phyloP scores from a whole-genome alignment of 1,284 basidiomycete species.

The Leccinum fuscescens region DNA sequence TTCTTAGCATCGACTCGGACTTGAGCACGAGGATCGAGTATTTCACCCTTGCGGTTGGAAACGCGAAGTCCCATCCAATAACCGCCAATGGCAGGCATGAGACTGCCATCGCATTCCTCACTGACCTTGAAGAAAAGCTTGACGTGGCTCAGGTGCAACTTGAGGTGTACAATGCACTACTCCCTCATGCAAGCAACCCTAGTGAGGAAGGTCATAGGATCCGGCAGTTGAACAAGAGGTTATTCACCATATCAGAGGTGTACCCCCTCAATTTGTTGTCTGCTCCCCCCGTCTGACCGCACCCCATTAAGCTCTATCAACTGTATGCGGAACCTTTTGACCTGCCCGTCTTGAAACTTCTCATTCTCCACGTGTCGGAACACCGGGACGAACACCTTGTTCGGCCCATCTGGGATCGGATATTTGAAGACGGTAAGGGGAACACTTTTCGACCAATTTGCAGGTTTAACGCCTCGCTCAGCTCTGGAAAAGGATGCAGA shows the following conservation, averaged over 20 bases:
- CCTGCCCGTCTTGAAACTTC: conserved; percentile 80
- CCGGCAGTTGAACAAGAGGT: conserved; percentile 49
- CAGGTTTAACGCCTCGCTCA: conserved; percentile 25
- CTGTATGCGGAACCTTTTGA: conserved; percentile 87
- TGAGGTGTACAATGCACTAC: conserved; percentile 73
- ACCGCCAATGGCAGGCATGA: conserved; percentile 75
- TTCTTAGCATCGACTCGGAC: conserved; percentile 60
- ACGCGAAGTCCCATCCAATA: conserved; percentile 91
- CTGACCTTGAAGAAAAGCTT: conserved; percentile 88
- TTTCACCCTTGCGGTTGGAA: conserved; percentile 90
- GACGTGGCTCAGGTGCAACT: conserved; percentile 97
- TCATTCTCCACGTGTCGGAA: conserved; percentile 93
- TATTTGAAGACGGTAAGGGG: conserved; percentile 74
- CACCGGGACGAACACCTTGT: conserved; percentile 84
- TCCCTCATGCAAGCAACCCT: conserved; percentile 58
- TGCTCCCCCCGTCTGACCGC: conserved; percentile 10
- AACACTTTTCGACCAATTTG: not conserved
- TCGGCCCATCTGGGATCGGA: conserved; percentile 83
- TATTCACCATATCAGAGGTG: conserved; percentile 74
- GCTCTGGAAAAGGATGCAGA: conserved; percentile 51
- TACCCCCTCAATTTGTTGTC: conserved; percentile 16
- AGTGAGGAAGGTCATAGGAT: conserved; percentile 57
- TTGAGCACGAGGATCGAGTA: conserved; percentile 82
- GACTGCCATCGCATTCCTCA: conserved; percentile 87
- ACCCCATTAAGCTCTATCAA: conserved; percentile 71